Evolutionary conservation across 148 eudicot species (phyloP).

Genomic region (Cornus suecica): DNA sequence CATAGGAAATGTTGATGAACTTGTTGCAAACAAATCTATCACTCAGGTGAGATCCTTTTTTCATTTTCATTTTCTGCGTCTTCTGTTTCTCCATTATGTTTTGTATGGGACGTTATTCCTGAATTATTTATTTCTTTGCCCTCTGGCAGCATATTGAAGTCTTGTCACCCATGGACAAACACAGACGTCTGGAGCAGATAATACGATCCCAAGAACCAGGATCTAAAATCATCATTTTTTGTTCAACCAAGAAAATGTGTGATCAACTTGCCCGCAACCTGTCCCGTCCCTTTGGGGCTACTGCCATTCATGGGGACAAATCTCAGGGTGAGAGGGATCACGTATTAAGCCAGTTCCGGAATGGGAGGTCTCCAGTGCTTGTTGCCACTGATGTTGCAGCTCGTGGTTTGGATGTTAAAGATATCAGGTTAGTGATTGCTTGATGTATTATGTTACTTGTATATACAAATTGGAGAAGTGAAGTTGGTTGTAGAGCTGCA

Average conservation of each 20-base stretch:
- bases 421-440: slow-evolving; percentile 60
- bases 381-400: slow-evolving; percentile 99
- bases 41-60: slow-evolving; percentile 56
- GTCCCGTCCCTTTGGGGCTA: slow-evolving; percentile 70
- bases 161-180: slow-evolving; percentile 66
- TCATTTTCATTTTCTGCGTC: background rate
- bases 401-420: slow-evolving; percentile 88
- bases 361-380: slow-evolving; percentile 80
- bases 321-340: slow-evolving; percentile 79
- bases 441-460: background rate
- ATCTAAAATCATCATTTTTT: slow-evolving; percentile 83
- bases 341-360: slow-evolving; percentile 71
- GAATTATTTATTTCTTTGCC: slow-evolving; percentile 11
- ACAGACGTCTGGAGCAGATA: slow-evolving; percentile 75
- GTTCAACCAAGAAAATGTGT: slow-evolving; percentile 97
- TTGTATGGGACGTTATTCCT: background rate
- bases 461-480: background rate
- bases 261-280: slow-evolving; percentile 78
- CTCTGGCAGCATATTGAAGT: slow-evolving; percentile 64
- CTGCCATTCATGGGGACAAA: slow-evolving; percentile 96
- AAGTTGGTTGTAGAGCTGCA: background rate
- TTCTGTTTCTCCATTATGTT: background rate
- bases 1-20: slow-evolving; percentile 90
- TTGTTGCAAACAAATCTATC: slow-evolving; percentile 92
- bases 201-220: slow-evolving; percentile 91